A percentile compares a stretch with the other conserved stretches of the same genome.
These are phyloP conservation scores for Marasmius fiardii DNA, from an alignment of 1,284 basidiomycete genomes.

Conservation along the genomic window DNA sequence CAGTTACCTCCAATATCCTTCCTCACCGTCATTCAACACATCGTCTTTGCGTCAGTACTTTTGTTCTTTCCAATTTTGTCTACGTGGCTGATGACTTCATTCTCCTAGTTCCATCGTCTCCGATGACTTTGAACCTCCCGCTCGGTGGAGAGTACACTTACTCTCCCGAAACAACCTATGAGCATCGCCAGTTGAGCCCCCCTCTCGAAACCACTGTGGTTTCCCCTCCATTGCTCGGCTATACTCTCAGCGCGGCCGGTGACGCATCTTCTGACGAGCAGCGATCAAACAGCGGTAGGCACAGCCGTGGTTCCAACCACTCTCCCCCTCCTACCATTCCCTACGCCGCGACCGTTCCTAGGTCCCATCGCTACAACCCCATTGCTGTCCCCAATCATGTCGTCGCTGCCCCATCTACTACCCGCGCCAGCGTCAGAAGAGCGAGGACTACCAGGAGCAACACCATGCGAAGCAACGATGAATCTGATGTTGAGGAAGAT, in stretches of 20 bases:
- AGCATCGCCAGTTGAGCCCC: slow-evolving; percentile 66
- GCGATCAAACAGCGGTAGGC: slow-evolving; percentile 42
- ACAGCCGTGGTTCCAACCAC: slow-evolving; percentile 62
- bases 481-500: slow-evolving; percentile 58
- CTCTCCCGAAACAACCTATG: slow-evolving; percentile 46
- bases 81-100: not conserved
- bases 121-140: slow-evolving; percentile 43
- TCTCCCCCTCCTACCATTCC: slow-evolving; percentile 55
- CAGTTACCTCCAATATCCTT: slow-evolving; percentile 46
- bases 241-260: slow-evolving; percentile 56
- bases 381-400: slow-evolving; percentile 49
- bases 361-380: slow-evolving; percentile 73
- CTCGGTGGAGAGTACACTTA: slow-evolving; percentile 66
- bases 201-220: slow-evolving; percentile 54
- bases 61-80: not conserved
- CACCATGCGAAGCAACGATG: slow-evolving; percentile 39
- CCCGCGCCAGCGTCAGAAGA: slow-evolving; percentile 32
- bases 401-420: slow-evolving; percentile 40
- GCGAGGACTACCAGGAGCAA: slow-evolving; percentile 25
- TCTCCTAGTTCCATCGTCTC: slow-evolving; percentile 7
- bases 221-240: slow-evolving; percentile 63
- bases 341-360: slow-evolving; percentile 56
- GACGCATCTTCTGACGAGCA: slow-evolving; percentile 66
- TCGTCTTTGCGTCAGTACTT: slow-evolving; percentile 41
- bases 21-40: slow-evolving; percentile 37